Conservation (phyloP, 2,329 filamentous ascomycete genomes). For the Paraphaeosphaeria minitans region DNA sequence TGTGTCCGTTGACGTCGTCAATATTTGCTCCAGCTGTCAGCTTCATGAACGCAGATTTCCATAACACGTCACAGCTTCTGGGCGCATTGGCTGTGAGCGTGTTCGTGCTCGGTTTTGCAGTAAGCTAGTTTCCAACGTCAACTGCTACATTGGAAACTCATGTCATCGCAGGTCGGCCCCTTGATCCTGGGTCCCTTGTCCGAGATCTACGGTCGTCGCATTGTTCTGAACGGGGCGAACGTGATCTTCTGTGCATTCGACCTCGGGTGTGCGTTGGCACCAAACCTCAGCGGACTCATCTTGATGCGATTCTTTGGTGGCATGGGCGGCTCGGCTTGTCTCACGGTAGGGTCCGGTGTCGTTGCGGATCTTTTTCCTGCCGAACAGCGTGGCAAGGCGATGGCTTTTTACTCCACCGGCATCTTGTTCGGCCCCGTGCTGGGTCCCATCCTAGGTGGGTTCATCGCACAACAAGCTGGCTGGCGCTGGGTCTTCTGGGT, state of each 20-base stretch:
- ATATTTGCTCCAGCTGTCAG: conserved; percentile 44
- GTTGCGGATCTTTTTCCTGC: conserved; percentile 43
- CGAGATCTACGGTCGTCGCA: conserved; percentile 42
- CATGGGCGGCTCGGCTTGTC: conserved; percentile 35
- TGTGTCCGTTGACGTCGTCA: conserved; percentile 43
- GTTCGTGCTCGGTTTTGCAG: conserved; percentile 43
- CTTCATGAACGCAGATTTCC: conserved; percentile 38
- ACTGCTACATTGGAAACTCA: not conserved
- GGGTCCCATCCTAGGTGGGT: conserved; percentile 25
- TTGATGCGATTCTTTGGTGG: conserved; percentile 42
- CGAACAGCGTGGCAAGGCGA: conserved; percentile 40
- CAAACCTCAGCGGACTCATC: conserved; percentile 42
- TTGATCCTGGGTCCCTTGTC: conserved; percentile 42
- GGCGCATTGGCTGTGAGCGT: conserved; percentile 42
- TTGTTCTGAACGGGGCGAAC: conserved; percentile 47
- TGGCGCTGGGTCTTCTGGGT: conserved; percentile 48
- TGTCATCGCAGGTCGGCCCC: conserved; percentile 26
- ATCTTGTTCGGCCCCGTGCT: conserved; percentile 40
- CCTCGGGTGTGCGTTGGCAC: conserved; percentile 48
- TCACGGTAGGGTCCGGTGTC: conserved; percentile 45
- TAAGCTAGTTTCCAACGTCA: conserved; percentile 13
- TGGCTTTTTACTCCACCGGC: conserved; percentile 37
- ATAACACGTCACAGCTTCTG: conserved; percentile 39
- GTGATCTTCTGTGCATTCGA: conserved; percentile 59
- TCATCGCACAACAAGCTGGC: conserved; percentile 40